Evolutionary conservation across 2,329 filamentous ascomycete genomes (phyloP), one percentile per base, ranked within the genome.

Genomic region (Xylaria polymorpha): DNA sequence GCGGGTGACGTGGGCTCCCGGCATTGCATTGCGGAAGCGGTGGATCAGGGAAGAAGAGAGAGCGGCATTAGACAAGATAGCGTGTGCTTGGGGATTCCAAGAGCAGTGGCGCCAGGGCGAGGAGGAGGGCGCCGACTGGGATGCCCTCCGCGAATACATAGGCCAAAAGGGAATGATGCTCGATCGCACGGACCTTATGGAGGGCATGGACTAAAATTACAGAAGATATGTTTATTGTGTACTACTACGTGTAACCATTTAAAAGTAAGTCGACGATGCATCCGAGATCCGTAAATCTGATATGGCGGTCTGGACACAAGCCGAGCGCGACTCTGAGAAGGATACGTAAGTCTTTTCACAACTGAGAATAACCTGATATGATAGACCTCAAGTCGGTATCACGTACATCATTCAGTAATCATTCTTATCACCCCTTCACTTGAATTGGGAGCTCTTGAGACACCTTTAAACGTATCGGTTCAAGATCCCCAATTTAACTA

Each of bases 11-110:
- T 99, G 96, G 96, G 86, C 91, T 9, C 89, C 89, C 0, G 96
- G 96, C 12, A 91, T 93, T 41, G 91, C 93, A 25, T 82, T 98
- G 71, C 87, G 92, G 70, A 87, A 93, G 76, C 88, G 96, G 15
- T 98, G 94, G 92, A 80, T 97, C 63, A 86, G 93, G 41, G 96
- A 98, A 79, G 94, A 97, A 72, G 94, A 99, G 84, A 86, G 96
- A 29, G 92, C 91, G 3, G 94, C 94, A 0, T 84, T 97, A 72
- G 96, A 99, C 82, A 90, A 88, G 77, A 88, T 99, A 66, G 94
- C 94, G 0, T 88, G 91, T 72, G 91, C 93, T 0, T 99, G 96
- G 93, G 96, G 96, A 0, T 99, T 98, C 81, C 91, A 91, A 75
- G 93, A 97, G 78, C 81, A 85, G 35, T 90, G 88, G 83, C 90